A percentile compares a stretch with the other conserved stretches of the same genome.
These are phyloP conservation scores for Cytospora mali DNA, from an alignment of 2,329 filamentous ascomycete species.

Conservation along the genomic window DNA sequence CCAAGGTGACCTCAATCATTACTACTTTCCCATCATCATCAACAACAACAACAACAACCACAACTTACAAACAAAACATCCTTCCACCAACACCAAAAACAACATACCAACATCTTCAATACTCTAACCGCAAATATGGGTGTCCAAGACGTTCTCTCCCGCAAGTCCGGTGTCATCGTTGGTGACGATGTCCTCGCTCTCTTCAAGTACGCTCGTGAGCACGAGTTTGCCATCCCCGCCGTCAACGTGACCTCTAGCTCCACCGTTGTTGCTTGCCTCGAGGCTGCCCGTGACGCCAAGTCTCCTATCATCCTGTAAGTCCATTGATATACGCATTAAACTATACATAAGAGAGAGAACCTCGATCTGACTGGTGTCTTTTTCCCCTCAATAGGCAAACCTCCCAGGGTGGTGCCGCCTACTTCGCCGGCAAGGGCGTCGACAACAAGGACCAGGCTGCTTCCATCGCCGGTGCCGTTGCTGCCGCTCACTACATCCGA, in stretches of 20 bases:
- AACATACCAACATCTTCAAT: not conserved
- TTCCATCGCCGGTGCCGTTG: conserved; percentile 84
- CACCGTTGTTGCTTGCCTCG: conserved; percentile 74
- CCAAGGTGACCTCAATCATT: conserved; percentile 13
- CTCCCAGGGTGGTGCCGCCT: conserved; percentile 91
- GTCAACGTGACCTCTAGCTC: conserved; percentile 95
- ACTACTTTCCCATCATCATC: not conserved
- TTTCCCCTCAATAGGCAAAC: conserved; percentile 58
- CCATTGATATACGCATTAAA: not conserved
- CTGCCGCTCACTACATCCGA: conserved; percentile 92
- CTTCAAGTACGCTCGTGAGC: conserved; percentile 87
- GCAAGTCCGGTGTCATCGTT: conserved; percentile 68
- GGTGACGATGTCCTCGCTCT: conserved; percentile 53
- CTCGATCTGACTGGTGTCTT: not conserved
- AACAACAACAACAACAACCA: conserved; percentile 3
- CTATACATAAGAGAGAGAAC: not conserved
- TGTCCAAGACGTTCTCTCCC: conserved; percentile 56
- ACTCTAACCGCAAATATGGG: conserved; percentile 40
- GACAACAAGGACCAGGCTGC: conserved; percentile 81
- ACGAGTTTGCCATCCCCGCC: conserved; percentile 86
- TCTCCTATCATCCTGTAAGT: conserved; percentile 77
- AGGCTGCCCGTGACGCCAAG: conserved; percentile 92
- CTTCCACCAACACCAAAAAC: not conserved
- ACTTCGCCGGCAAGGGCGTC: conserved; percentile 90
- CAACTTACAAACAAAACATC: not conserved